Conservation (phyloP, 352 stramenopile genomes). For the Phytophthora palmivora region DNA sequence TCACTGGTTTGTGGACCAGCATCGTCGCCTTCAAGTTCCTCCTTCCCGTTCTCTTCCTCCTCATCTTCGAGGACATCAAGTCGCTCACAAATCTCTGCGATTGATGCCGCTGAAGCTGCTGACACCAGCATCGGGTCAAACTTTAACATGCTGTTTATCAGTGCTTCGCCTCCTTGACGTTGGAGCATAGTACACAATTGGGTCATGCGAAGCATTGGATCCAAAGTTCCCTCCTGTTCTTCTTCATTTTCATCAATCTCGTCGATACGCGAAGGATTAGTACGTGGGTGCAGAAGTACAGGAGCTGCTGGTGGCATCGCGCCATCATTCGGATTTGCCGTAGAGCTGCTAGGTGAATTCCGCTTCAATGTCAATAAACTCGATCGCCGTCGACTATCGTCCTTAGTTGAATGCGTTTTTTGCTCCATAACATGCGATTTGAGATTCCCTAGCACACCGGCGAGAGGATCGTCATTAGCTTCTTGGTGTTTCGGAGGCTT, state of each 20-base stretch:
- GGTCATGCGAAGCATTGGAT: conserved; percentile 14
- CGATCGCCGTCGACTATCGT: conserved; percentile 8
- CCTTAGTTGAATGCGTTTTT: background rate
- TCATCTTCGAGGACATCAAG: conserved; percentile 38
- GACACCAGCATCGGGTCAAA: conserved; percentile 66
- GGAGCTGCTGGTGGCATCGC: conserved; percentile 27
- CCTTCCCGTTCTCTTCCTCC: conserved; percentile 33
- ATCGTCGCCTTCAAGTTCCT: conserved; percentile 21
- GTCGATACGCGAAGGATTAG: background rate
- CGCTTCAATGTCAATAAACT: conserved; percentile 29
- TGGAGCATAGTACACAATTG: conserved; percentile 60
- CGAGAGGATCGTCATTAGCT: conserved; percentile 44
- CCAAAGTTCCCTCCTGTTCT: conserved; percentile 8
- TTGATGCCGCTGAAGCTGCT: conserved; percentile 35
- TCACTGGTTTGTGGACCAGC: conserved; percentile 17
- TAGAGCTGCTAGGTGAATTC: conserved; percentile 1
- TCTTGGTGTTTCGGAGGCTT: conserved; percentile 35
- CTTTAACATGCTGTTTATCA: conserved; percentile 66
- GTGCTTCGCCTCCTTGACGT: conserved; percentile 43
- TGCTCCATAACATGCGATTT: conserved; percentile 55
- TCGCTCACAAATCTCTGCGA: conserved; percentile 43
- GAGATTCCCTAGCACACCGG: conserved; percentile 52
- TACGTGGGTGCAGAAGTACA: background rate
- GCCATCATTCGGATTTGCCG: background rate
- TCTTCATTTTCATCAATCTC: conserved; percentile 15